Evolutionary conservation across 306 rosid genomes (phyloP), one percentile per base, ranked within the genome.

Genomic region (Quercus agrifolia): DNA sequence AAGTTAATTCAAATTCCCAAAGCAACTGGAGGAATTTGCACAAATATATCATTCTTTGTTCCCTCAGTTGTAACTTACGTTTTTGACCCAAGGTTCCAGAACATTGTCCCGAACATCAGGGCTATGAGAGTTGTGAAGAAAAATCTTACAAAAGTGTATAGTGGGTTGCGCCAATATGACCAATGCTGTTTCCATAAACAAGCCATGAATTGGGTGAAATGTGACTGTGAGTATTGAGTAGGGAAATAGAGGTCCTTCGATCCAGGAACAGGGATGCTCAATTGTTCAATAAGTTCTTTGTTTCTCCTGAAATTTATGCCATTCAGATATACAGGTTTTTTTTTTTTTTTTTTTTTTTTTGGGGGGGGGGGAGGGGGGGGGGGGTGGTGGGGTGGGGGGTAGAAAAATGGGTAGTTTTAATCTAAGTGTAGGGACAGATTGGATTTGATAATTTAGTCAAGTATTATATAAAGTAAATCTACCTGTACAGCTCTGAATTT

Each of bases 131-230:
- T 46, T 2, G 91, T 82, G 84, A 80, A 85, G 85, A 85, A 69
- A 67, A 80, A 85, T 28, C 87, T 85, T 78, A 83, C 87, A 21
- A 85, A 78, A 68, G 91, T 82, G 78, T 87, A 87, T 46, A 77
- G 88, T 3, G 88, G 88, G 81, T 87, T 87, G 18, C 88, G 86
- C 91, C 91, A 87, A 52, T 87, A 87, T 10, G 91, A 87, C 87
- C 74, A 75, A 38, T 81, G 88, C 59, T 80, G 94, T 83, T 94
- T 94, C 98, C 98, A 94, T 44, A 94, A 76, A 79, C 97, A 92
- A 75, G 98, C 97, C 81, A 86, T 80, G 79, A 89, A 88, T 77
- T 94, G 98, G 46, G 78, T 80, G 79, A 30, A 78, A 75, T 89
- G 87, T 4, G 96, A 78, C 58, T 88, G 93, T 5, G 97, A 90